Conservation (phyloP, 73 alveolate genomes). For the Tetrahymena malaccensis region DNA sequence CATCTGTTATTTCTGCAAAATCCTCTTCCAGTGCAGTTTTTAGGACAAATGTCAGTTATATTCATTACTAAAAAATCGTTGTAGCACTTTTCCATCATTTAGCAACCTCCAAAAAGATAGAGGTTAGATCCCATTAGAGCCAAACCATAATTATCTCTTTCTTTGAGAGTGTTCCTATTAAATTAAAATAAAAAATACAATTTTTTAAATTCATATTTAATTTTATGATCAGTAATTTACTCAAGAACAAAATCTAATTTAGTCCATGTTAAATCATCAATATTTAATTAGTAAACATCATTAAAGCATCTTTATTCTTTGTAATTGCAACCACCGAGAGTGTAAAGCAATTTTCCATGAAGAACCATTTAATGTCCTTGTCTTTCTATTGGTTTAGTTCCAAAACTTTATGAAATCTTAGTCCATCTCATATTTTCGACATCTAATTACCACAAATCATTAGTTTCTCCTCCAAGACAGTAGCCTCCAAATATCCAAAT, state of each 20-base stretch:
- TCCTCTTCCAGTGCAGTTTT: constrained; percentile 15
- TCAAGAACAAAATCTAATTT: not conserved
- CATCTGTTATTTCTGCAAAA: constrained; percentile 28
- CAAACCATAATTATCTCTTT: constrained; percentile 9
- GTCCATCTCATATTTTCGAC: constrained; percentile 32
- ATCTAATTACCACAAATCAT: constrained; percentile 14
- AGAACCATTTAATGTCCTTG: constrained; percentile 24
- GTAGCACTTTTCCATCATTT: constrained; percentile 3
- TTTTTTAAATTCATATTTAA: not conserved
- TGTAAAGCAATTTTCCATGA: constrained; percentile 25
- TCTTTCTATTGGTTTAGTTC: constrained; percentile 21
- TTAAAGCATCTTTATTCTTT: constrained; percentile 15
- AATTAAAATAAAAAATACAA: not conserved
- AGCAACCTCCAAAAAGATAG: constrained; percentile 34
- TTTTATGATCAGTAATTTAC: not conserved
- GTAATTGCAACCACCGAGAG: constrained; percentile 37
- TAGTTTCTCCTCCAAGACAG: constrained; percentile 3
- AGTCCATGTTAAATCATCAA: not conserved
- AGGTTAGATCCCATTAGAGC: not conserved
- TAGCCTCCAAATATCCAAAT: constrained; percentile 36
- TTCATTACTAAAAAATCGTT: constrained; percentile 6
- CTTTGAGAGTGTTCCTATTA: constrained; percentile 5
- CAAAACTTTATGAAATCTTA: not conserved
- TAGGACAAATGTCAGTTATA: constrained; percentile 19
- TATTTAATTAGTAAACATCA: constrained; percentile 10